Conservation (phyloP, 305 asterid genomes). For the Fraxinus albicans region DNA sequence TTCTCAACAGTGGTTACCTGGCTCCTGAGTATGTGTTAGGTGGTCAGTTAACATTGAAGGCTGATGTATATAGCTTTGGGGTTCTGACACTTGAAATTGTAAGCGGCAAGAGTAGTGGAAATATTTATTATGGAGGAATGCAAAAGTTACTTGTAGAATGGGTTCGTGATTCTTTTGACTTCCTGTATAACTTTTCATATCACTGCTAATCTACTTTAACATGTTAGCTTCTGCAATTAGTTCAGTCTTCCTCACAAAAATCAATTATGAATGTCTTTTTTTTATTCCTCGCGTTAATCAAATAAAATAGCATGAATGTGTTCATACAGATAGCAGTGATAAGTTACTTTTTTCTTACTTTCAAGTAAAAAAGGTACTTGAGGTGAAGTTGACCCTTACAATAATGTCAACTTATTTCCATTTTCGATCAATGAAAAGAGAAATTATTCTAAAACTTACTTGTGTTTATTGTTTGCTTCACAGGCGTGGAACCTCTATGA, state of each 20-base stretch:
- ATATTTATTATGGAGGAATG: conserved; percentile 50
- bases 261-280: neutral
- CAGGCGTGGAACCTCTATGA: conserved; percentile 81
- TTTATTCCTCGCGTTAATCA: neutral
- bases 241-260: neutral
- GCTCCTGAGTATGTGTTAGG: conserved; percentile 96
- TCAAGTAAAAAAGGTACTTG: neutral
- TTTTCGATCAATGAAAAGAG: neutral
- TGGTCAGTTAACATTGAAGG: conserved; percentile 84
- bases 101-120: conserved; percentile 71
- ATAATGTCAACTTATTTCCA: neutral
- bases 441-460: neutral
- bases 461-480: conserved; percentile 5
- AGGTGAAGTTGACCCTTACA: neutral
- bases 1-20: conserved; percentile 76
- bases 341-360: neutral
- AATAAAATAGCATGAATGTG: neutral
- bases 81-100: conserved; percentile 72
- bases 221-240: neutral
- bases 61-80: conserved; percentile 85
- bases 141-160: conserved; percentile 70
- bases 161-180: conserved; percentile 49
- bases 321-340: neutral
- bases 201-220: neutral
- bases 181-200: conserved; percentile 12